Base-by-base conservation (phyloP, 768 basidiomycete genomes). In the Astraeus odoratus region DNA sequence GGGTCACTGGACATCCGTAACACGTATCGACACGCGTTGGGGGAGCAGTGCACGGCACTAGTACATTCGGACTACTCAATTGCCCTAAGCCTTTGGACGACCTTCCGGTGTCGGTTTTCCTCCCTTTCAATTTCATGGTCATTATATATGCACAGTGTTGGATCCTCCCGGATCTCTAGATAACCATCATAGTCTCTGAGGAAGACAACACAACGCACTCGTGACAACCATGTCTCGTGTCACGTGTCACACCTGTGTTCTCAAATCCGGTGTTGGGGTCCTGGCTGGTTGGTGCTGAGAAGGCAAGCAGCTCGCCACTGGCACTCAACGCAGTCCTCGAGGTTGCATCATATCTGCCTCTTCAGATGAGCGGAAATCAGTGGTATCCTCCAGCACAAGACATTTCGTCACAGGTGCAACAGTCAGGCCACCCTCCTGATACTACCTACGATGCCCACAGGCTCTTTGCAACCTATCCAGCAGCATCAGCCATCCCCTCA, bases 401-500 rank as follows among this genome's bases (percentile, higher is more conserved):
- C 36, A 49, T 31, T 10, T 26, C 43, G 30, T 43, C 44, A 46
- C 8, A 29, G 20, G 19, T 38, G 7, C 55, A 49, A 43, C 30
- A 46, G 27, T 58, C 52, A 10, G 47, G 45, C 40, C 53, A 51
- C 39, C 47, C 62, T 12, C 60, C 70, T 27, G 74, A 80, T 59
- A 68, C 80, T 4, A 80, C 80, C 3, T 80, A 84, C 40, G 78
- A 80, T 60, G 80, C 83, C 2, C 85, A 86, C 50, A 65, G 74
- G 42, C 63, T 89, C 20, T 70, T 86, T 37, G 75, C 78, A 4
- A 69, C 75, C 26, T 89, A 86, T 60, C 83, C 87, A 30, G 73
- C 82, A 55, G 82, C 82, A 30, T 87, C 86, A 48, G 80, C 82
- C 22, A 84, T 81, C 4, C 85, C 86, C n/a, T 76, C 84, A 7